A percentile compares a stretch with the other conserved stretches of the same genome.
Conservation (phyloP, 208 protist genomes). For the Trichomonas gallinae region DNA sequence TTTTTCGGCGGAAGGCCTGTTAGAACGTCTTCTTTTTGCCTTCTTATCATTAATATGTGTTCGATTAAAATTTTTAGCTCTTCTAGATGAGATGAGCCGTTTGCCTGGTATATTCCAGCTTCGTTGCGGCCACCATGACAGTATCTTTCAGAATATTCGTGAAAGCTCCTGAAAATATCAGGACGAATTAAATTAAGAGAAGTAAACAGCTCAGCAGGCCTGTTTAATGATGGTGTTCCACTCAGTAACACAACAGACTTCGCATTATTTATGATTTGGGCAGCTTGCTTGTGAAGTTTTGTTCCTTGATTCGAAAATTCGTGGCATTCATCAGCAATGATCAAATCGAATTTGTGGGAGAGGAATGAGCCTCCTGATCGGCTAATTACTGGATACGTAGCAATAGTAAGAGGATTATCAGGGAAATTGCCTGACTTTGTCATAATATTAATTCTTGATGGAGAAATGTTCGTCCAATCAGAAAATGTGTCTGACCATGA, state of each 20-base stretch:
- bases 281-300: constrained; percentile 26
- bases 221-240: constrained; percentile 33
- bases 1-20: constrained; percentile 31
- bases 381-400: not conserved
- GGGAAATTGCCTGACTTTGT: not conserved
- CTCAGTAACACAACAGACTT: constrained; percentile 30
- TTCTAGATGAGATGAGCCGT: constrained; percentile 25
- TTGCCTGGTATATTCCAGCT: not conserved
- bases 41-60: constrained; percentile 28
- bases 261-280: constrained; percentile 26
- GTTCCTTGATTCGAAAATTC: constrained; percentile 34
- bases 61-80: constrained; percentile 31
- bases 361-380: not conserved
- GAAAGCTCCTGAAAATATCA: constrained; percentile 20
- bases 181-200: constrained; percentile 23
- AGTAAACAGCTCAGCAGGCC: constrained; percentile 35
- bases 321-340: constrained; percentile 41
- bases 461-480: constrained; percentile 3
- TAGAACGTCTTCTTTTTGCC: constrained; percentile 39
- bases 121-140: constrained; percentile 11
- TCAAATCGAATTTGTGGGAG: not conserved
- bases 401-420: not conserved
- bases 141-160: constrained; percentile 28
- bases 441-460: not conserved
- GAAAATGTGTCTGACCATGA: constrained; percentile 24